These are phyloP conservation scores for Lipomyces kockii DNA, from an alignment of 805 yeast species.

Conservation along the genomic window DNA sequence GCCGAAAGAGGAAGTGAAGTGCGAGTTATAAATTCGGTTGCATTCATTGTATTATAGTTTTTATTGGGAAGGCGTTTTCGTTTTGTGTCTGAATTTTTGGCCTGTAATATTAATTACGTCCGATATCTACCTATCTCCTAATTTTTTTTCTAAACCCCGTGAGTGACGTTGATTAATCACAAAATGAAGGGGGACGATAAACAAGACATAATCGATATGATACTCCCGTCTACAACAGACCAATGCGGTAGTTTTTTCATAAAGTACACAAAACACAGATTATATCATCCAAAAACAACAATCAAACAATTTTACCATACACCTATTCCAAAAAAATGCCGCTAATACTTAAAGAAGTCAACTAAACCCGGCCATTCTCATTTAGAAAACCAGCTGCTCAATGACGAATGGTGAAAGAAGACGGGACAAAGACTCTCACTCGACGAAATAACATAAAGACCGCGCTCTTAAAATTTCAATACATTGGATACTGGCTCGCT, in stretches of 20 bases:
- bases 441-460: conserved; percentile 6
- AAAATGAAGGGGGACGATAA: not conserved
- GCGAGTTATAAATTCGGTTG: not conserved
- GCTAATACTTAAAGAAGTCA: not conserved
- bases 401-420: not conserved
- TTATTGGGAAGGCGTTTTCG: not conserved
- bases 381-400: not conserved
- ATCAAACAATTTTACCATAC: not conserved
- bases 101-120: not conserved
- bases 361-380: not conserved
- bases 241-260: not conserved
- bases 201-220: not conserved
- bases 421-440: not conserved
- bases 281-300: not conserved
- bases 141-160: not conserved
- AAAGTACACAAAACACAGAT: not conserved
- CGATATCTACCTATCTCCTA: not conserved
- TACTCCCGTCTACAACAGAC: not conserved
- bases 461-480: conserved; percentile 24
- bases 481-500: conserved; percentile 38
- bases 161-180: not conserved
- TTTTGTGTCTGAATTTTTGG: not conserved
- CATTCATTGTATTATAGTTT: not conserved
- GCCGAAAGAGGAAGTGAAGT: not conserved
- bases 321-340: conserved; percentile 6